Conservation (phyloP, 176 grass and related monocot genomes). For the Oryza coarctata region DNA sequence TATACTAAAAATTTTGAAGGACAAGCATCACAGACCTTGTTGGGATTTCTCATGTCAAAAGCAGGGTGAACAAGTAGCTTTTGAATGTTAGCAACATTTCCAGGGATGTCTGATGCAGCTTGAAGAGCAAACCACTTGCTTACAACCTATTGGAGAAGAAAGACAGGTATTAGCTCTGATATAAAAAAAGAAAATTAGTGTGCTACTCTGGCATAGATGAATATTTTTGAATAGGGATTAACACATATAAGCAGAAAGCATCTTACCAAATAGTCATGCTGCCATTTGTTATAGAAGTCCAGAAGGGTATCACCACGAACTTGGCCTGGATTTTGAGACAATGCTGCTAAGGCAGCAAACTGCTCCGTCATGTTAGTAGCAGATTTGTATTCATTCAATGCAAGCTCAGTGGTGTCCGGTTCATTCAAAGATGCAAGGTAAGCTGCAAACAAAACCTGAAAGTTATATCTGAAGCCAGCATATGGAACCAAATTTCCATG, state of each 20-base stretch:
- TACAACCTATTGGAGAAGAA: conserved; percentile 67
- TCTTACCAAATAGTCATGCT: conserved; percentile 91
- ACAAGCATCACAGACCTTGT: conserved; percentile 56
- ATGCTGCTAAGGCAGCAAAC: conserved; percentile 90
- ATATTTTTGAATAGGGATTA: neutral
- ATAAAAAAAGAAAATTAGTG: neutral
- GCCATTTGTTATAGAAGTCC: conserved; percentile 91
- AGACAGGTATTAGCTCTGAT: conserved; percentile 6
- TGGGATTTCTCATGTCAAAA: conserved; percentile 89
- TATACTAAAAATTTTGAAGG: neutral
- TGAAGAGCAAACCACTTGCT: conserved; percentile 99
- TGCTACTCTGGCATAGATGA: neutral
- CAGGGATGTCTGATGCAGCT: conserved; percentile 89
- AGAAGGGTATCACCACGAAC: conserved; percentile 79
- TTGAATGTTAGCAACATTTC: conserved; percentile 75
- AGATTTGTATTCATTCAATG: conserved; percentile 78
- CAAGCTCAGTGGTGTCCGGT: conserved; percentile 69
- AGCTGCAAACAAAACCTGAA: conserved; percentile 44
- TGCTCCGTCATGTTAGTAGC: conserved; percentile 97
- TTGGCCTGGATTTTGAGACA: conserved; percentile 93
- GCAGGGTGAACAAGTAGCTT: conserved; percentile 80
- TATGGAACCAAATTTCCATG: conserved; percentile 14
- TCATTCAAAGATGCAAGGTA: conserved; percentile 88
- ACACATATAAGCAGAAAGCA: neutral
- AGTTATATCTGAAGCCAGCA: conserved; percentile 36